Percentiles rank a stretch among this genome's conserved stretches.
phyloP scores from a whole-genome alignment of 345 rosid genomes.

The Ricinus communis region DNA sequence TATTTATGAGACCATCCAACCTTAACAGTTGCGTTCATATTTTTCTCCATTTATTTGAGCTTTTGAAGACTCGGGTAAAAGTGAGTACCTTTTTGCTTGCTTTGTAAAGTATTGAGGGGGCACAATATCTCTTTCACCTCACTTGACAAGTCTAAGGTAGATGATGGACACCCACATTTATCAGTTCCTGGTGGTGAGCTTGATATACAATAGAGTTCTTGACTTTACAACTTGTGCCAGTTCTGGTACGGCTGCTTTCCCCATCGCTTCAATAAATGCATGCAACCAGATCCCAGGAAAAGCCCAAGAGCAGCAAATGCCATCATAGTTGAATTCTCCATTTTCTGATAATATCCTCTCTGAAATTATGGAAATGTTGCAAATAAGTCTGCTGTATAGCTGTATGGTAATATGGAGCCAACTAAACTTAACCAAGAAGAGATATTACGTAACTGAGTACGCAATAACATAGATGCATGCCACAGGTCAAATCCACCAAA shows the following conservation, averaged over 20 bases:
- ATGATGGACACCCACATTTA: conserved; percentile 16
- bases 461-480: background rate
- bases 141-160: conserved; percentile 5
- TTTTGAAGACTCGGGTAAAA: background rate
- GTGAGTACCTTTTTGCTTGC: background rate
- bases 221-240: conserved; percentile 65
- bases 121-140: background rate
- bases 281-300: conserved; percentile 69
- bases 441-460: background rate
- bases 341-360: conserved; percentile 64
- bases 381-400: conserved; percentile 14
- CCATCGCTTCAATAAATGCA: conserved; percentile 72
- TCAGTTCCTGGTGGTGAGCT: background rate
- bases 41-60: background rate
- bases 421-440: conserved; percentile 9
- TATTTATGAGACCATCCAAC: background rate
- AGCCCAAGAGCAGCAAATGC: conserved; percentile 64
- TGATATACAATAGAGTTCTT: background rate
- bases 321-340: conserved; percentile 72
- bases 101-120: background rate
- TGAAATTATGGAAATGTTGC: conserved; percentile 35
- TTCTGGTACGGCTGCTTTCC: conserved; percentile 92
- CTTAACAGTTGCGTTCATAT: background rate
- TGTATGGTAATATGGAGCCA: background rate
- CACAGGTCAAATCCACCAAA: background rate